Conservation (phyloP, 768 basidiomycete species). For the Auriscalpium microsporum region DNA sequence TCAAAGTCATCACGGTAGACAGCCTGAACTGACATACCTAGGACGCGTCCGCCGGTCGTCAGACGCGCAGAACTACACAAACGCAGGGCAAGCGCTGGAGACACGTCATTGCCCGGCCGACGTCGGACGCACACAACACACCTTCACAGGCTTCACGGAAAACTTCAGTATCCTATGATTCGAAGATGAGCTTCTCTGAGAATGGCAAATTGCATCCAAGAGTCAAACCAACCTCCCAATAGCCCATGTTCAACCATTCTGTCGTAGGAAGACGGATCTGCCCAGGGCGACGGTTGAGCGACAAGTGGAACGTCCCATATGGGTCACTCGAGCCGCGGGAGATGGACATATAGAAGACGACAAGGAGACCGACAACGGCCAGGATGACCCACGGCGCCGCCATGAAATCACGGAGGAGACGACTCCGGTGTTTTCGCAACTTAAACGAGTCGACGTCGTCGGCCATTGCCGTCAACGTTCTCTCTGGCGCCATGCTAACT, state of each 20-base stretch:
- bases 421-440: background rate
- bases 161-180: conserved; percentile 31
- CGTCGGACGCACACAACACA: conserved; percentile 13
- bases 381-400: background rate
- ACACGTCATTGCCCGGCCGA: background rate
- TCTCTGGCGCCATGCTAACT: background rate
- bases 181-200: too few species aligned
- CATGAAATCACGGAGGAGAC: background rate
- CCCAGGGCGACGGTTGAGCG: conserved; percentile 37
- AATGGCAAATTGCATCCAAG: background rate
- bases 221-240: conserved; percentile 41
- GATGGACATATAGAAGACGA: background rate
- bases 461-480: background rate
- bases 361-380: background rate
- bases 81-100: conserved; percentile 42
- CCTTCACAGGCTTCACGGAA: conserved; percentile 61
- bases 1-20: background rate
- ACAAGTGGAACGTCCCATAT: conserved; percentile 51
- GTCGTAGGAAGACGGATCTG: conserved; percentile 33
- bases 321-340: conserved; percentile 28
- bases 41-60: conserved; percentile 34
- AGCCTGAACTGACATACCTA: conserved; percentile 35
- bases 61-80: conserved; percentile 36
- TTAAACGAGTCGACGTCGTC: background rate
- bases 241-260: conserved; percentile 70